A percentile compares a stretch with the other conserved stretches of the same genome.
Evolutionary conservation across 2,329 filamentous ascomycete species (phyloP).

Genomic region (Alternaria hordeiaustralica): DNA sequence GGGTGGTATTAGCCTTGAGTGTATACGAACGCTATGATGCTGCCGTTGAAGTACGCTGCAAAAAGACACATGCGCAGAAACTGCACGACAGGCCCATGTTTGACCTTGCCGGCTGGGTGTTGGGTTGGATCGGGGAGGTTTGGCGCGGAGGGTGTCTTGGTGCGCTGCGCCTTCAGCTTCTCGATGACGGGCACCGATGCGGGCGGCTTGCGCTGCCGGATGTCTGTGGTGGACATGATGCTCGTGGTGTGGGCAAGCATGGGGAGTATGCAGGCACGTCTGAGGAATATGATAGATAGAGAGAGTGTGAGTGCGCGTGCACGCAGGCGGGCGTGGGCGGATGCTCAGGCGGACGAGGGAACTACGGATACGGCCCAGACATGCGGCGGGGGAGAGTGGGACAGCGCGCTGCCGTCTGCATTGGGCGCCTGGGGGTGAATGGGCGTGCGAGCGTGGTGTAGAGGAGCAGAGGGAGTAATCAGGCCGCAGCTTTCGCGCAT

Average conservation of each 20-base stretch:
- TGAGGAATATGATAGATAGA: constrained; percentile 8
- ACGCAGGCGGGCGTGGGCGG: constrained; percentile 3
- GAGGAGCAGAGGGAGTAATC: neutral
- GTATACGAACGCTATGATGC: constrained; percentile 49
- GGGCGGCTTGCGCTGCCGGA: constrained; percentile 42
- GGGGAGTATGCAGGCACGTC: neutral
- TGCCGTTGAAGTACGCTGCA: constrained; percentile 54
- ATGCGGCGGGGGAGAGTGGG: constrained; percentile 7
- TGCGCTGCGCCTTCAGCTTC: constrained; percentile 19
- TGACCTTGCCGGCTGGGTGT: constrained; percentile 48
- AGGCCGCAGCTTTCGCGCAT: constrained; percentile 17
- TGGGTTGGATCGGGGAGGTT: constrained; percentile 2
- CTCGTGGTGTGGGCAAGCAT: constrained; percentile 9
- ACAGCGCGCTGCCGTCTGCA: constrained; percentile 11
- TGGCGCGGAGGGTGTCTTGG: constrained; percentile 11
- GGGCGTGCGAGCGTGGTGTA: neutral
- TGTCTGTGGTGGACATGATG: constrained; percentile 38
- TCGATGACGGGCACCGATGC: constrained; percentile 28
- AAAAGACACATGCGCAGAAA: constrained; percentile 54
- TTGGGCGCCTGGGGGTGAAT: neutral
- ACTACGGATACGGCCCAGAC: constrained; percentile 9
- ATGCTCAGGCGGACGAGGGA: constrained; percentile 21
- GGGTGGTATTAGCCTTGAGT: constrained; percentile 10
- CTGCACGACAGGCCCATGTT: constrained; percentile 53
- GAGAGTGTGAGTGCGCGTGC: constrained; percentile 16